Percentiles rank a stretch among this genome's conserved stretches.
phyloP scores from a whole-genome alignment of 306 rosid species.

The Medicago ruthenica region DNA sequence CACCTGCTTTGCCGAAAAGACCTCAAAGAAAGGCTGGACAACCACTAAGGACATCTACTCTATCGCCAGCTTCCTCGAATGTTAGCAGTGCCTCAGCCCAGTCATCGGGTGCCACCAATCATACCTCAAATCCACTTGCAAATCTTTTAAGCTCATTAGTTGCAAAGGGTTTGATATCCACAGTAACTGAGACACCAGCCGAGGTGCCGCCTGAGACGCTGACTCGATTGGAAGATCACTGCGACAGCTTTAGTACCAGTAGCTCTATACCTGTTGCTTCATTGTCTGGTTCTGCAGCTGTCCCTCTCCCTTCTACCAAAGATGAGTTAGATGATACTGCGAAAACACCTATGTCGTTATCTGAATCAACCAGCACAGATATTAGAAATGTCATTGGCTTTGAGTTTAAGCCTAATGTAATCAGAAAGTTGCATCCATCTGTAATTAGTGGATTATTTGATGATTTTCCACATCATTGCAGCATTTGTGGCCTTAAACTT shows the following conservation, averaged over 20 bases:
- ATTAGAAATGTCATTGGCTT: constrained; percentile 65
- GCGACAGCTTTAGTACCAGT: constrained; percentile 34
- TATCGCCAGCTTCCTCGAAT: constrained; percentile 50
- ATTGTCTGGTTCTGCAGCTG: constrained; percentile 50
- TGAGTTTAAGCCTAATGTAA: constrained; percentile 69
- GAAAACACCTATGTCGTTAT: constrained; percentile 41
- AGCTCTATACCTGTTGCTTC: constrained; percentile 56
- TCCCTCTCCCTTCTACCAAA: constrained; percentile 45
- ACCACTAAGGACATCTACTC: constrained; percentile 47
- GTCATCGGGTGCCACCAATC: constrained; percentile 50
- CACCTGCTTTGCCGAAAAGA: constrained; percentile 45
- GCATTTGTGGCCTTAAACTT: constrained; percentile 64
- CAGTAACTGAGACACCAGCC: constrained; percentile 57
- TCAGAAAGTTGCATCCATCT: constrained; percentile 70
- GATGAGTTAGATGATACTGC: constrained; percentile 50
- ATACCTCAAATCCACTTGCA: constrained; percentile 65
- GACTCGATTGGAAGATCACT: neutral
- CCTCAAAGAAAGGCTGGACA: constrained; percentile 59
- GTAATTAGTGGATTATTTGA: constrained; percentile 69
- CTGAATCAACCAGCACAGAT: constrained; percentile 52
- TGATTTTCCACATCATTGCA: constrained; percentile 65
- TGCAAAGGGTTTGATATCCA: constrained; percentile 84
- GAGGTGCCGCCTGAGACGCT: constrained; percentile 44
- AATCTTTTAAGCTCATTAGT: constrained; percentile 86
- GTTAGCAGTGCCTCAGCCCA: constrained; percentile 51